Base-by-base conservation (phyloP, 495 filamentous ascomycete species). In the Daldinia decipiens region DNA sequence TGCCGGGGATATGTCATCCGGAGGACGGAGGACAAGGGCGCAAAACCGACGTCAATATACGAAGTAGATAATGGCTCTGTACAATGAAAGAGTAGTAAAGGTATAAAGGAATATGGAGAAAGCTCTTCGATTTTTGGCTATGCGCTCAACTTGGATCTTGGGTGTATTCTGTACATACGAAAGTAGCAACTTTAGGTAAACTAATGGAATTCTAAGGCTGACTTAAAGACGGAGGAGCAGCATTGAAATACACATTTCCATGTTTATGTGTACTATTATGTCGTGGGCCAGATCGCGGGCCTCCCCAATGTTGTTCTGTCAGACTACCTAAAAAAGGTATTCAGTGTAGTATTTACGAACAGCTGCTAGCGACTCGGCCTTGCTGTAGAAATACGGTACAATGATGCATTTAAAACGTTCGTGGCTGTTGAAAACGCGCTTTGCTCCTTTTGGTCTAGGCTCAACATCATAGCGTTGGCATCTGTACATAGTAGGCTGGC, bases 251-350 rank as follows among this genome's bases (percentile, higher is more conserved):
- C 50, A 53, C 24, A 59, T 64, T 53, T 47, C 61, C 67, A 70
- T 65, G 61, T 65, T 65, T 57, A 66, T 43, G 65, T 40, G 32
- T 66, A 32, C 54, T 67, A 47, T 67, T 59, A 59, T 66, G 54
- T 24, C 21, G 17, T 58, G 61, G 67, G 55, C 17, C 51, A 21
- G 52, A 71, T 71, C 29, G 57, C 57, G 52, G 68, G 59, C 51
- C 60, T 64, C 58, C 9, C 53, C 31, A 57, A 50, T 43, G 62
- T 66, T 71, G 68, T 71, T 71, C 31, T 36, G 31, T 56, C 17
- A 17, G 17, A 12, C 17, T 15, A 9, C 19, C 1, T 26, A 34
- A 6, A n/a, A 27, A n/a, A 6, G 11, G 27, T 54, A 54, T 7
- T 54, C 1, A 32, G 24, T 54, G 21, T 31, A 53, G 50, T 31